These are phyloP conservation scores for Obelidium mucronatum DNA, from an alignment of 192 early-diverging fungal species.

Conservation along the genomic window DNA sequence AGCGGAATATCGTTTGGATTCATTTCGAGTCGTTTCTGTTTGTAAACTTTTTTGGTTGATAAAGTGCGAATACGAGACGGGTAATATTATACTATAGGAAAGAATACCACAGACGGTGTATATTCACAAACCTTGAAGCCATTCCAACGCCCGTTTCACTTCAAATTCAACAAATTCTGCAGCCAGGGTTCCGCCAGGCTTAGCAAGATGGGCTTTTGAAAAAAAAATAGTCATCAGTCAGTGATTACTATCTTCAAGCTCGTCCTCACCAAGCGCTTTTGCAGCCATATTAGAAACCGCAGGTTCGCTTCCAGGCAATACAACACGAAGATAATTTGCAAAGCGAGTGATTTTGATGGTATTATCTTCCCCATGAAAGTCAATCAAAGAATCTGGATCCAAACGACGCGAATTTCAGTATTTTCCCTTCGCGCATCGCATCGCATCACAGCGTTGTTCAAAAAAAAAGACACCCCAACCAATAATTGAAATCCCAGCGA, in stretches of 20 bases:
- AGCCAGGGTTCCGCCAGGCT: constrained; percentile 68
- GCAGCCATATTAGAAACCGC: constrained; percentile 77
- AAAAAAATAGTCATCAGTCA: neutral
- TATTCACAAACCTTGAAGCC: constrained; percentile 85
- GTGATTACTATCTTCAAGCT: neutral
- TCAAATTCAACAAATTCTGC: constrained; percentile 87
- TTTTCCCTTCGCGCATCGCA: no score
- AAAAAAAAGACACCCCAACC: no score
- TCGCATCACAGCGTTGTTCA: no score
- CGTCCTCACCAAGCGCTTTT: constrained; percentile 68
- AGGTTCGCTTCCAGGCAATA: constrained; percentile 75
- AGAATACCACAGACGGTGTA: neutral
- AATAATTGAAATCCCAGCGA: constrained; percentile 82
- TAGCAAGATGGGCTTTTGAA: constrained; percentile 64
- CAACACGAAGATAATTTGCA: constrained; percentile 80
- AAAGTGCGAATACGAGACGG: neutral
- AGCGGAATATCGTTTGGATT: constrained; percentile 79
- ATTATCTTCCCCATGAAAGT: constrained; percentile 81
- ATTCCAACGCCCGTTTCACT: constrained; percentile 83
- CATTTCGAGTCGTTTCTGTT: constrained; percentile 72
- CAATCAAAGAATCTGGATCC: constrained; percentile 83
- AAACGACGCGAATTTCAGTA: no score
- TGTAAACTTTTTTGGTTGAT: neutral
- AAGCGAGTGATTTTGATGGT: constrained; percentile 80
- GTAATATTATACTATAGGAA: neutral